A percentile compares a stretch with the other conserved stretches of the same genome.
Evolutionary conservation across 2,329 filamentous ascomycete genomes (phyloP).

Genomic region (Neurospora sp.): DNA sequence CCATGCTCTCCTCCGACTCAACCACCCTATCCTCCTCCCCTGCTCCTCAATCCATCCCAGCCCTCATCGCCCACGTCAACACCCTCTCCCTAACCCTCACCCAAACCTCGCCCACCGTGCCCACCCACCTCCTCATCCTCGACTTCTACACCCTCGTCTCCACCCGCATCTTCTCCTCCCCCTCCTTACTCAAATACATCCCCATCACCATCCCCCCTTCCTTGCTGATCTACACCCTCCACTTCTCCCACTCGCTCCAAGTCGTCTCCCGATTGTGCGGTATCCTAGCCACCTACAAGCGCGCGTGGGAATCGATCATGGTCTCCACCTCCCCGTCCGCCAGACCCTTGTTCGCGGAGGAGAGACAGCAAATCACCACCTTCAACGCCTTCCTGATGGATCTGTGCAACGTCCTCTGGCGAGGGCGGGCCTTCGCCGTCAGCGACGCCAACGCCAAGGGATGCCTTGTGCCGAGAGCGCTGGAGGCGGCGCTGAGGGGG

Average conservation of each 20-base stretch:
- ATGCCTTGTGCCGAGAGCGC: constrained; percentile 35
- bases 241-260: constrained; percentile 54
- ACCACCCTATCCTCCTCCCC: constrained; percentile 23
- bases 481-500: constrained; percentile 33
- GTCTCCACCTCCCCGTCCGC: constrained; percentile 22
- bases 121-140: constrained; percentile 47
- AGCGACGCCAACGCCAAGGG: constrained; percentile 53
- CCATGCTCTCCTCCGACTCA: constrained; percentile 29
- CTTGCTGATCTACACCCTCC: constrained; percentile 58
- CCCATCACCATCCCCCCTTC: constrained; percentile 60
- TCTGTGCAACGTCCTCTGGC: constrained; percentile 75
- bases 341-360: constrained; percentile 32
- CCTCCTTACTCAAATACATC: constrained; percentile 40
- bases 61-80: constrained; percentile 40
- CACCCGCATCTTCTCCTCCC: constrained; percentile 46
- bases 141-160: constrained; percentile 54
- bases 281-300: constrained; percentile 63
- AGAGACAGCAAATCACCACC: constrained; percentile 49
- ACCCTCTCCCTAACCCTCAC: constrained; percentile 48
- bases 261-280: constrained; percentile 59
- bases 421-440: constrained; percentile 57
- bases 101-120: constrained; percentile 36
- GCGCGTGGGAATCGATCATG: constrained; percentile 58
- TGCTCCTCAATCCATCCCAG: constrained; percentile 26
- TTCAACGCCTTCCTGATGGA: constrained; percentile 87